phyloP scores from a whole-genome alignment of 805 yeast genomes.

The Ogataea nakhonphanomensis region DNA sequence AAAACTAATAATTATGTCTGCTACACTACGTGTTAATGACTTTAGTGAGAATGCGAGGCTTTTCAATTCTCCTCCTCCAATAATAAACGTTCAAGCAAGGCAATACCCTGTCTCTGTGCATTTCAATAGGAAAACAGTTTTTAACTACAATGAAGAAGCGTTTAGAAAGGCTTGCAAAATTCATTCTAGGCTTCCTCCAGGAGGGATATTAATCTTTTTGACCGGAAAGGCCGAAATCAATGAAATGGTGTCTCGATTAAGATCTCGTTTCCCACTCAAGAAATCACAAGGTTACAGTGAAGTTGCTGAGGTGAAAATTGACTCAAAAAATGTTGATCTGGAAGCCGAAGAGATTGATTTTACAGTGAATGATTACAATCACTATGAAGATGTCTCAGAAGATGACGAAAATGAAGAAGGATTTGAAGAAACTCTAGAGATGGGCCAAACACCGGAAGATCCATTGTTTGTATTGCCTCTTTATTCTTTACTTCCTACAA shows the following conservation, averaged over 20 bases:
- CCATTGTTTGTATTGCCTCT: constrained; percentile 90
- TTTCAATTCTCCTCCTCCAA: constrained; percentile 77
- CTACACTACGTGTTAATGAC: constrained; percentile 90
- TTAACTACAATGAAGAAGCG: constrained; percentile 82
- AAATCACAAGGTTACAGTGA: constrained; percentile 28
- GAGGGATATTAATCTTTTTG: constrained; percentile 86
- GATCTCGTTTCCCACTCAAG: constrained; percentile 62
- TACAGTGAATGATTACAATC: constrained; percentile 38
- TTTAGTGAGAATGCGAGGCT: constrained; percentile 77
- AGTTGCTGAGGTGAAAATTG: constrained; percentile 44
- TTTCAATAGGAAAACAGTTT: constrained; percentile 76
- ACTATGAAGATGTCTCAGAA: constrained; percentile 45
- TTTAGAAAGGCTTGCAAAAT: constrained; percentile 81
- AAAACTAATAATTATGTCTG: constrained; percentile 92
- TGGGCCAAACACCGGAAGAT: constrained; percentile 65
- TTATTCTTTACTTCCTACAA: constrained; percentile 89
- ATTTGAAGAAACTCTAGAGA: constrained; percentile 68
- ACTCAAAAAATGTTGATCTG: constrained; percentile 57
- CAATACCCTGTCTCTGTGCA: constrained; percentile 92
- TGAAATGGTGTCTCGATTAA: constrained; percentile 64
- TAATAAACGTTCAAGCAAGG: constrained; percentile 85
- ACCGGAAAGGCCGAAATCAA: constrained; percentile 95
- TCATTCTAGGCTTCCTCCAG: constrained; percentile 83
- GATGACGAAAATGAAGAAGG: constrained; percentile 51
- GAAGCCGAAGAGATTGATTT: constrained; percentile 91